These are phyloP conservation scores for Penicillium turbatum DNA, from an alignment of 495 filamentous ascomycete species.

Conservation along the genomic window DNA sequence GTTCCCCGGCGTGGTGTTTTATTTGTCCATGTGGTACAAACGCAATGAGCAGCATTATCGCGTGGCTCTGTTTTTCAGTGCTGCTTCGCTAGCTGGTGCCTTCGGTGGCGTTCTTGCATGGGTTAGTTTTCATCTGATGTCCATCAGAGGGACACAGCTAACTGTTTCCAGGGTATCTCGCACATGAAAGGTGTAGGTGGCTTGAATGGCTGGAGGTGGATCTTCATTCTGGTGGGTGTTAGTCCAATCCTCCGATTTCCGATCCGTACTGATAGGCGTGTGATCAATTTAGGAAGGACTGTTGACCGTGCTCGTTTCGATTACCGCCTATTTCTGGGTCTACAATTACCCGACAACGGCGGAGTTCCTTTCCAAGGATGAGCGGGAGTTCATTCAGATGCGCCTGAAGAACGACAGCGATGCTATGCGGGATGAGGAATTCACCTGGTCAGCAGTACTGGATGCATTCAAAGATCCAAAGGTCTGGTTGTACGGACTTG, in stretches of 20 bases:
- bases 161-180: conserved; percentile 36
- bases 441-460: conserved; percentile 60
- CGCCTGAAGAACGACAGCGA: conserved; percentile 60
- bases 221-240: conserved; percentile 61
- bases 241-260: background rate
- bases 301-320: conserved; percentile 59
- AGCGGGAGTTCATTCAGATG: conserved; percentile 55
- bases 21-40: conserved; percentile 84
- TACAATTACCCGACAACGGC: conserved; percentile 69
- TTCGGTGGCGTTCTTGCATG: conserved; percentile 76
- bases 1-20: conserved; percentile 74
- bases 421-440: conserved; percentile 57
- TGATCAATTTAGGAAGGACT: conserved; percentile 55
- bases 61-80: conserved; percentile 70
- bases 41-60: conserved; percentile 67
- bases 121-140: conserved; percentile 21
- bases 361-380: conserved; percentile 60
- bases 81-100: conserved; percentile 69
- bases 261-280: background rate
- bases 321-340: conserved; percentile 63
- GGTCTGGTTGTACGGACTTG: conserved; percentile 68
- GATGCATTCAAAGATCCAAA: conserved; percentile 67
- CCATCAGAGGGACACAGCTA: background rate
- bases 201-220: conserved; percentile 75
- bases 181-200: conserved; percentile 63